Evolutionary conservation across 2,329 filamentous ascomycete genomes (phyloP).

Genomic region (Amesomyces nigricolor): DNA sequence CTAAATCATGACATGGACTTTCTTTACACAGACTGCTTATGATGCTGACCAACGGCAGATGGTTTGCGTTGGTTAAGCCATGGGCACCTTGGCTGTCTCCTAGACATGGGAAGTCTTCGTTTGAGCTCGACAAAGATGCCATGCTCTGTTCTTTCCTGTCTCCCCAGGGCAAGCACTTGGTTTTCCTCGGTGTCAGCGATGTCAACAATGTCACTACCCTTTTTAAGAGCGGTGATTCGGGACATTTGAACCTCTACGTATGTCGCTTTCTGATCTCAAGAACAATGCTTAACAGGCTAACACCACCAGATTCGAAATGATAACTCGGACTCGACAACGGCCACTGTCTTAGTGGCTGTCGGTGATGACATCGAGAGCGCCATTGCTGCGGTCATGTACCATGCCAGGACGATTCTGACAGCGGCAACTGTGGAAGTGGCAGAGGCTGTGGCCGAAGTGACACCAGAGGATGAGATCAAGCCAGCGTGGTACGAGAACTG

Average conservation of each 20-base stretch:
- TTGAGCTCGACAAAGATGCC: conserved; percentile 70
- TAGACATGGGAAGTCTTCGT: conserved; percentile 65
- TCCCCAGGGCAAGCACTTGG: conserved; percentile 64
- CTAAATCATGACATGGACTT: neutral
- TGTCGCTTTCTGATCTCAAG: conserved; percentile 26
- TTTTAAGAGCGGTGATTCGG: conserved; percentile 59
- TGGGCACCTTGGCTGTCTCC: conserved; percentile 85
- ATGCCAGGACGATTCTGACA: conserved; percentile 64
- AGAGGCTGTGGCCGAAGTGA: conserved; percentile 42
- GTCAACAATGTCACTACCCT: conserved; percentile 63
- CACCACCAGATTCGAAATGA: conserved; percentile 60
- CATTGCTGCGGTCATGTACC: conserved; percentile 77
- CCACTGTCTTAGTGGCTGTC: conserved; percentile 63
- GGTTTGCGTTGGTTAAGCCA: conserved; percentile 75
- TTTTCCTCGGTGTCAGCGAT: conserved; percentile 73
- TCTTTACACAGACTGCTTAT: neutral
- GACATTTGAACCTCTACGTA: conserved; percentile 62
- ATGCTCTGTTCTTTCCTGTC: conserved; percentile 74
- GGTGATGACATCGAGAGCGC: conserved; percentile 69
- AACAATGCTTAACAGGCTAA: neutral
- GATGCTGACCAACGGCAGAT: conserved; percentile 41
- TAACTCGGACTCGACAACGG: conserved; percentile 45
- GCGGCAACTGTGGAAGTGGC: conserved; percentile 38
- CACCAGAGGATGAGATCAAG: conserved; percentile 45
- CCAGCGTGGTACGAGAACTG: conserved; percentile 74